Base-by-base conservation (phyloP, 2,329 filamentous ascomycete genomes). In the Pseudogymnoascus sp. region DNA sequence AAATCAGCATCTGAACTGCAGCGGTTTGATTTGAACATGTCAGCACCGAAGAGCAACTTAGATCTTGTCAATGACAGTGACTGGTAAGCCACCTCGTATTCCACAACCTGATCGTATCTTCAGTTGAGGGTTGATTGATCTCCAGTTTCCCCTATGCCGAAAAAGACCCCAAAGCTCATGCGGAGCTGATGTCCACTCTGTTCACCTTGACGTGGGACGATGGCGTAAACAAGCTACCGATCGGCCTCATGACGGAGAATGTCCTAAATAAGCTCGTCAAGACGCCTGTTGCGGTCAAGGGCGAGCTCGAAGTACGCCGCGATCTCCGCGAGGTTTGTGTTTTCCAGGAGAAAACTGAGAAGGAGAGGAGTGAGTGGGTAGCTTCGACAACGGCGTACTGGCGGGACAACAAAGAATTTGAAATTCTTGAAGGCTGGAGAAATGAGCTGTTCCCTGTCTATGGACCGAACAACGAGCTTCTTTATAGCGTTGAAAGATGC, bases 381-480 rank as follows among this genome's bases (percentile, higher is more conserved):
- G 77, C 76, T 3, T 75, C 78, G 48, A 87, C 92, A 4, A 80
- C 87, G 36, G 72, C 78, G 1, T 83, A 87, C 67, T 90, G 92
- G 81, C 85, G 87, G 15, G 77, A 82, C n/a, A 81, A 82, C n/a
- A 77, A 81, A 5, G 84, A 83, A 1, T 97, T 97, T 72, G 78
- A 83, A 39, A 79, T 96, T 0, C 80, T 97, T 13, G 78, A 78
- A 15, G 88, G 89, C 63, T 96, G 92, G 92, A 82, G 91, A 42
- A 78, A 90, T 69, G 92, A 96, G 74, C 75, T 85, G 13, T 96
- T 91, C 77, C 87, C 90, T 0, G 84, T 96, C 6, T 94, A 91
- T 69, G 83, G 82, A 0, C 82, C 75, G 0, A 75, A 81, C 12
- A 81, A 82, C 35, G 79, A 84, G 64, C 71, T 90, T 7, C 75